These are phyloP conservation scores for Cephaloascus albidus DNA, from an alignment of 805 yeast genomes.

Conservation along the genomic window DNA sequence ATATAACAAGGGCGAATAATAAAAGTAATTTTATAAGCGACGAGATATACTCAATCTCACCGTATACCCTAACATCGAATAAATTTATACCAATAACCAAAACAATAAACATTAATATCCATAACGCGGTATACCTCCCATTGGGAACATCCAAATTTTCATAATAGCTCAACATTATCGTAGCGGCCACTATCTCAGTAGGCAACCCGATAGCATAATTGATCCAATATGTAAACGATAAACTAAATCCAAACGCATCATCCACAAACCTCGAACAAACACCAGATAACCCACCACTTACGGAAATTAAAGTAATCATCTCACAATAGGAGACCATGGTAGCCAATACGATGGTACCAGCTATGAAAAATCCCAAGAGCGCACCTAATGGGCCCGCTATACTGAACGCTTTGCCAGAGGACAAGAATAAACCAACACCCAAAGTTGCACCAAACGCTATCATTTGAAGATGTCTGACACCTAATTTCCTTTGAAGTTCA, in stretches of 20 bases:
- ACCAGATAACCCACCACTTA: conserved; percentile 74
- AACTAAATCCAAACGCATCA: conserved; percentile 68
- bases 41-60: conserved; percentile 61
- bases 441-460: conserved; percentile 72
- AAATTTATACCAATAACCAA: conserved; percentile 42
- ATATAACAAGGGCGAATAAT: conserved; percentile 43
- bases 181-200: conserved; percentile 73
- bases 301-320: conserved; percentile 70
- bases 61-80: conserved; percentile 62
- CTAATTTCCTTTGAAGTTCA: conserved; percentile 45
- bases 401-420: conserved; percentile 64
- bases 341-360: conserved; percentile 58
- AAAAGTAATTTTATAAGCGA: conserved; percentile 49
- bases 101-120: conserved; percentile 50
- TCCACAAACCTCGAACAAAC: conserved; percentile 67
- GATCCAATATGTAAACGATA: conserved; percentile 68
- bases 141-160: conserved; percentile 42
- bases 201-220: conserved; percentile 69
- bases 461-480: conserved; percentile 65
- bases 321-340: conserved; percentile 74
- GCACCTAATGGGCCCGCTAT: conserved; percentile 77
- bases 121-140: conserved; percentile 50
- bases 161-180: conserved; percentile 66
- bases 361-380: conserved; percentile 51
- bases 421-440: conserved; percentile 66